phyloP scores from a whole-genome alignment of 441 rosid genomes.

The Cnidoscolus chayamansa region DNA sequence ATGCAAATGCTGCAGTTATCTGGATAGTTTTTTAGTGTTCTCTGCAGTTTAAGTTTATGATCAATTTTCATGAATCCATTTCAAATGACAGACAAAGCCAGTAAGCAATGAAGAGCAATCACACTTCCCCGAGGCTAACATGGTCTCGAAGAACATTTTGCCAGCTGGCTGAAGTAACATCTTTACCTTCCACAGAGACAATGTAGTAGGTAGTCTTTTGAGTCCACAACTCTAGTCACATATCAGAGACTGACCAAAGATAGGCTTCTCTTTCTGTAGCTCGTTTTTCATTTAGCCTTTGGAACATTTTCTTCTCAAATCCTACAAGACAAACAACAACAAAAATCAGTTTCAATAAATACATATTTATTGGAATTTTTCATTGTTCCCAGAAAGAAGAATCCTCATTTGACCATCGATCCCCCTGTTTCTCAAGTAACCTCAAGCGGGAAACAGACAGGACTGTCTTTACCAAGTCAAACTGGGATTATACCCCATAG shows the following conservation, averaged over 20 bases:
- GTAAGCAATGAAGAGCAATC: neutral
- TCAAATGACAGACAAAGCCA: neutral
- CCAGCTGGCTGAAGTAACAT: neutral
- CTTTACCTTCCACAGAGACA: neutral
- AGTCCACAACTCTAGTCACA: constrained; percentile 39
- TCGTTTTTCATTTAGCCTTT: constrained; percentile 58
- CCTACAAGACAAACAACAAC: constrained; percentile 39
- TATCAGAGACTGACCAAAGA: constrained; percentile 89
- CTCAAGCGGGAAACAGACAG: neutral
- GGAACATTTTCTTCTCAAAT: constrained; percentile 65
- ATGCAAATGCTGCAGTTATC: constrained; percentile 1
- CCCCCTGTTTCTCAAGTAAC: neutral
- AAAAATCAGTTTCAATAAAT: constrained; percentile 9
- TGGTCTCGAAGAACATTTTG: neutral
- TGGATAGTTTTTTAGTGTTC: neutral
- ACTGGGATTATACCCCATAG: neutral
- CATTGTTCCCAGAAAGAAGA: neutral
- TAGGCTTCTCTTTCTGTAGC: constrained; percentile 91
- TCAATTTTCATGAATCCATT: neutral
- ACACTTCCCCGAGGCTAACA: neutral
- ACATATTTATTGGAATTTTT: neutral
- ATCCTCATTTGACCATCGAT: neutral
- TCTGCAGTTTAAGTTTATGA: neutral
- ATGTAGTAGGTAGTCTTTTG: too few species aligned
- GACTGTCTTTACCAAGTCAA: neutral